Percentiles rank a stretch among this genome's conserved stretches.
Evolutionary conservation across 1,284 basidiomycete genomes (phyloP).

Genomic region (Anthracocystis setariae): DNA sequence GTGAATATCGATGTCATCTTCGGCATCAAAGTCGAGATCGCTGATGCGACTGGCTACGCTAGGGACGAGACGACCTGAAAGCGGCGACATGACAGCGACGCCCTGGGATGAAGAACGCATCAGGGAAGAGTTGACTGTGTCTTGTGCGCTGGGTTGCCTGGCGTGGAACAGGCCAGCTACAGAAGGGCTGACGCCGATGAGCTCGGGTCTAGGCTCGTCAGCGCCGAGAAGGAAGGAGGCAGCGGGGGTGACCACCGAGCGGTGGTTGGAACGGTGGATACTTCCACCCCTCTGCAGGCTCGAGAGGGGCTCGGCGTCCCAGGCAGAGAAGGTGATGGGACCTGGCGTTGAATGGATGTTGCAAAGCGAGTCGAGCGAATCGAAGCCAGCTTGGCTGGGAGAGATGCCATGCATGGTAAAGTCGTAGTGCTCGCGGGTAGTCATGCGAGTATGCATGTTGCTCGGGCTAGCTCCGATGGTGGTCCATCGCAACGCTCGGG

Average conservation of each 20-base stretch:
- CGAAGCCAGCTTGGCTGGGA: constrained; percentile 41
- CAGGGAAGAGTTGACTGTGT: constrained; percentile 32
- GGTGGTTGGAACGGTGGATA: constrained; percentile 24
- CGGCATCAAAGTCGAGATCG: constrained; percentile 51
- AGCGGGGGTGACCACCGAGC: constrained; percentile 26
- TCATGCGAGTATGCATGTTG: constrained; percentile 51
- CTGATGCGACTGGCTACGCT: constrained; percentile 34
- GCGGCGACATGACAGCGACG: constrained; percentile 45
- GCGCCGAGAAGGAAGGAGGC: constrained; percentile 30
- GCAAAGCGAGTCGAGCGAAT: constrained; percentile 43
- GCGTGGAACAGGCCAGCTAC: constrained; percentile 46
- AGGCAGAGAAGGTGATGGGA: constrained; percentile 43
- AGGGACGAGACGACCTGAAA: constrained; percentile 42
- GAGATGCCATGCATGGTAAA: constrained; percentile 58
- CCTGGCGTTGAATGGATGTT: constrained; percentile 46
- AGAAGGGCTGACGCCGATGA: constrained; percentile 48
- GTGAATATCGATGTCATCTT: constrained; percentile 33
- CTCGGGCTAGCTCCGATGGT: constrained; percentile 36
- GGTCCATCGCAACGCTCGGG: constrained; percentile 40
- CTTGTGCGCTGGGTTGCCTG: constrained; percentile 34
- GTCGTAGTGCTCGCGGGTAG: constrained; percentile 61
- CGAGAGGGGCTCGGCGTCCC: constrained; percentile 45
- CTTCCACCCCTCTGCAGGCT: constrained; percentile 36
- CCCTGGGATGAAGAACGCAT: constrained; percentile 43
- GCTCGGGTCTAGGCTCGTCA: constrained; percentile 42